Evolutionary conservation across 139 green algal species (phyloP).

Genomic region (Chlorella sp.): DNA sequence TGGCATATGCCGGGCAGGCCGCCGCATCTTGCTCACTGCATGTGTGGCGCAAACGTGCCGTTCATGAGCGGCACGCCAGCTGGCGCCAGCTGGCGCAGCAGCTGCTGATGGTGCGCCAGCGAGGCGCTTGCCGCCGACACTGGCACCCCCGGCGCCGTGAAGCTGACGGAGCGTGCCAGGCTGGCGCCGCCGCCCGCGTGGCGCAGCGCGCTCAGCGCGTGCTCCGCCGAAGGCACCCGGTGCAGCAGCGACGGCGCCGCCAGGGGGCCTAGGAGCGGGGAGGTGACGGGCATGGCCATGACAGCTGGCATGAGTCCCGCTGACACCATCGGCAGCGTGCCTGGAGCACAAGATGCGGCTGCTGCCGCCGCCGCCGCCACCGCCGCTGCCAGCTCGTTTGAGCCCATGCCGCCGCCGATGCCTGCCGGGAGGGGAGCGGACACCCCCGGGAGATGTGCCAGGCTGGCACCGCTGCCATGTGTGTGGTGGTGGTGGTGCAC

Average conservation of each 20-base stretch:
- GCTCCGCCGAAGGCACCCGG: not conserved
- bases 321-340: not conserved
- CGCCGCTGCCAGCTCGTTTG: conserved; percentile 5
- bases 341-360: not conserved
- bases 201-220: conserved; percentile 3
- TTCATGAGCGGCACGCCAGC: not conserved
- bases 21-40: not conserved
- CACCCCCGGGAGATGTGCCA: not conserved
- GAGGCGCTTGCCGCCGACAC: not conserved
- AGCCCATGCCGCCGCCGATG: not conserved
- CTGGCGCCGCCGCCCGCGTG: not conserved
- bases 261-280: not conserved
- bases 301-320: not conserved
- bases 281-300: not conserved
- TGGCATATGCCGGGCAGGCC: no score
- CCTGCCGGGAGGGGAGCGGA: not conserved
- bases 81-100: not conserved
- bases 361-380: conserved; percentile 17
- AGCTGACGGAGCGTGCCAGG: not conserved
- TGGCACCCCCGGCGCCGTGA: not conserved
- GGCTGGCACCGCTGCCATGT: not conserved
- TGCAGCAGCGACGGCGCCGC: not conserved
- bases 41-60: not conserved
- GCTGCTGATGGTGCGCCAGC: not conserved
- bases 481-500: not conserved